Conservation (phyloP, 2,329 filamentous ascomycete genomes). For the Alternaria alternata region DNA sequence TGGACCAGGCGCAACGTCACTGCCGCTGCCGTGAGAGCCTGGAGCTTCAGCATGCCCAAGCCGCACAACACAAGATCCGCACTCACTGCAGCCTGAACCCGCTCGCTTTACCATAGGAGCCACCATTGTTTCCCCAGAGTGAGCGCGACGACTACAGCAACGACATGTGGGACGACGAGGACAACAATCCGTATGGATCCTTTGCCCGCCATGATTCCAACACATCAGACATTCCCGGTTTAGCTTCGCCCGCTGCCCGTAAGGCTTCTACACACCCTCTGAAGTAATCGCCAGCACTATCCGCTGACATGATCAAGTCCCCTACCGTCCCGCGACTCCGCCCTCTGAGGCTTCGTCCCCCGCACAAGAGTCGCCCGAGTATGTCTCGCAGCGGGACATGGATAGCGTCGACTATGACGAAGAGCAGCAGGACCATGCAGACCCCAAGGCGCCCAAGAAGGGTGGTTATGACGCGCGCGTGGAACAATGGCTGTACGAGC, state of each 20-base stretch:
- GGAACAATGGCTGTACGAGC: conserved; percentile 96
- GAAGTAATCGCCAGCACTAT: neutral
- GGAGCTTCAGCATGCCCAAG: conserved; percentile 14
- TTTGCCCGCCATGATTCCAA: conserved; percentile 88
- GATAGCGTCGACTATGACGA: conserved; percentile 67
- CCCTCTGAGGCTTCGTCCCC: conserved; percentile 76
- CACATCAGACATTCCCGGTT: conserved; percentile 65
- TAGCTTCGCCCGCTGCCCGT: conserved; percentile 51
- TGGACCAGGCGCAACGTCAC: conserved; percentile 19
- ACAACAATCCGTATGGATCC: conserved; percentile 97
- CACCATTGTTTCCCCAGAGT: neutral
- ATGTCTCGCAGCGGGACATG: conserved; percentile 62
- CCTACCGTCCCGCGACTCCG: conserved; percentile 66
- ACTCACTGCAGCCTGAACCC: neutral
- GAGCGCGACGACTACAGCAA: neutral
- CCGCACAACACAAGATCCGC: conserved; percentile 1
- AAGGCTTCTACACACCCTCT: conserved; percentile 27
- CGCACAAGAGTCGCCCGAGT: conserved; percentile 70
- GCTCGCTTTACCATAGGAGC: neutral
- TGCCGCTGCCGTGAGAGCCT: conserved; percentile 15
- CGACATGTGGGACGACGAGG: conserved; percentile 97
- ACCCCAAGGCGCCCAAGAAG: conserved; percentile 68
- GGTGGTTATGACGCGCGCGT: conserved; percentile 94
- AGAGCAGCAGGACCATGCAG: conserved; percentile 55
- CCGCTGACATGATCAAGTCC: conserved; percentile 35